A percentile compares a stretch with the other conserved stretches of the same genome.
Conservation (phyloP, 2,329 filamentous ascomycete genomes). For the Cladosporium sp. region DNA sequence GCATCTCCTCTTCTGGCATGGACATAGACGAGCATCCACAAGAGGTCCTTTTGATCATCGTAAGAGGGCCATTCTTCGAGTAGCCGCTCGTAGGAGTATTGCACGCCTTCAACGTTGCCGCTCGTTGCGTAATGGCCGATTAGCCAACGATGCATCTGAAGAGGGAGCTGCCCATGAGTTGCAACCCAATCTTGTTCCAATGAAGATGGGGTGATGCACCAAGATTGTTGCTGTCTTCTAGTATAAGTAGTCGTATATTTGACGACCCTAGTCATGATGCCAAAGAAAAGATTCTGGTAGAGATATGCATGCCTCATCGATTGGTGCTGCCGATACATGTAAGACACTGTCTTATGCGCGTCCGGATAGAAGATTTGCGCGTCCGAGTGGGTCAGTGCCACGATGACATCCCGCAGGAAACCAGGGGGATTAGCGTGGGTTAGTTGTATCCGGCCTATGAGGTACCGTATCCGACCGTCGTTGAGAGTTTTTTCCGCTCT, state of each 20-base stretch:
- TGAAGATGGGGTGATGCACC: constrained; percentile 3
- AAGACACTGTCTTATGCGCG: constrained; percentile 17
- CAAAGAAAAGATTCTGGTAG: not conserved
- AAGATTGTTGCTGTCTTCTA: not conserved
- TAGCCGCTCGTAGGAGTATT: constrained; percentile 32
- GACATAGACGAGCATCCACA: constrained; percentile 60
- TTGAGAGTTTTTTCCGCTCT: not conserved
- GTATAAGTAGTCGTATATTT: not conserved
- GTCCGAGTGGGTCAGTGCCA: constrained; percentile 6
- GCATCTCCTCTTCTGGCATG: constrained; percentile 67
- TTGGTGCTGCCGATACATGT: constrained; percentile 8
- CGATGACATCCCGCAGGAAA: constrained; percentile 15
- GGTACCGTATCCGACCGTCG: constrained; percentile 11
- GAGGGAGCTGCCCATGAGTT: constrained; percentile 19
- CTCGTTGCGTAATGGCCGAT: constrained; percentile 27
- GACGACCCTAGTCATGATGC: not conserved
- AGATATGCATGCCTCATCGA: not conserved
- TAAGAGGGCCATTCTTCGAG: constrained; percentile 19
- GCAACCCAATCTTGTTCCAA: constrained; percentile 27
- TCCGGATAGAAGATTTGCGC: constrained; percentile 9
- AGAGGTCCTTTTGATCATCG: constrained; percentile 16
- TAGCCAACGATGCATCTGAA: constrained; percentile 17
- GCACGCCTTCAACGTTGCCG: constrained; percentile 32
- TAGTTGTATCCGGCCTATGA: constrained; percentile 14
- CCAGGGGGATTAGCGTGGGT: constrained; percentile 9